Base-by-base conservation (phyloP, 768 basidiomycete species). In the Serendipita sp. region DNA sequence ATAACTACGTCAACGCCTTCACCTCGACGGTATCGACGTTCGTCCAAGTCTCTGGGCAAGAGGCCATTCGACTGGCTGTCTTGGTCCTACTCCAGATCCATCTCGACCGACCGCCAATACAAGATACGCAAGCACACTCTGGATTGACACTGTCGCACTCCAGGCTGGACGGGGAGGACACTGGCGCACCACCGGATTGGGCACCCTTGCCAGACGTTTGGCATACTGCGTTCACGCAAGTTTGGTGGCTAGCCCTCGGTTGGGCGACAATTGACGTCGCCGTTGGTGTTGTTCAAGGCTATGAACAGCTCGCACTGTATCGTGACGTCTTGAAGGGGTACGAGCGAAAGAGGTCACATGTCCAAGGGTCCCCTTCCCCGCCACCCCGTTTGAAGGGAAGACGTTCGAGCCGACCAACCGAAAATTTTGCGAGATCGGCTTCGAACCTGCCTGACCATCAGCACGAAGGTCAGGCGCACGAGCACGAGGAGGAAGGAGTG, bases 201-300 rank as follows among this genome's bases (percentile, higher is more conserved):
- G 71, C 76, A 58, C 74, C 72, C 36, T 79, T 84, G 45, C 82
- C 80, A 5, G 84, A 81, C 76, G 63, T 63, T 3, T 74, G 72
- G 64, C 77, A 83, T 66, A 69, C 75, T 1, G 80, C 81, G 2
- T 91, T 91, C 74, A 71, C 73, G 23, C 77, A 81, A 34, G 81
- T 86, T 2, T 90, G 88, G 87, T 88, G 84, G 84, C 74, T 88
- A 43, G 84, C 85, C 1, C 75, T 91, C 1, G 86, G 86, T 0
- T 88, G 85, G 84, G 85, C 86, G 11, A 73, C 80, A 4, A 84
- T 83, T 3, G 89, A 88, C 67, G 84, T 84, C 3, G 67, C 79
- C 23, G 81, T 83, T 0, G 81, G 82, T 3, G 77, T 90, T 62
- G 74, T 75, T 63, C 88, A 90, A 70, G 87, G 86, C 6, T 91